Evolutionary conservation across 768 basidiomycete species (phyloP).

Genomic region (Termitomyces sp.): DNA sequence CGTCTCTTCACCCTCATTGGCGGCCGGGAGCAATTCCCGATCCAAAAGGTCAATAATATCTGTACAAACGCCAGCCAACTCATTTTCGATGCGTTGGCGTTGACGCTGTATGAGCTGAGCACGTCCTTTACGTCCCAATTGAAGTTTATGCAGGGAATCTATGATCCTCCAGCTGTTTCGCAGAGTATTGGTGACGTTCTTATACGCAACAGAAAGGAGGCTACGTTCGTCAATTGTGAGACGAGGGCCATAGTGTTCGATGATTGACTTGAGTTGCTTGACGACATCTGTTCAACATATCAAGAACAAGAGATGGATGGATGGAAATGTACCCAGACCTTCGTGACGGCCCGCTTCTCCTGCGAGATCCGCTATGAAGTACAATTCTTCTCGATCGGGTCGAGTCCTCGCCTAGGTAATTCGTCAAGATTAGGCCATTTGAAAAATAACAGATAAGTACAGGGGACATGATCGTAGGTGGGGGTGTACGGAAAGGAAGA

Average conservation of each 20-base stretch:
- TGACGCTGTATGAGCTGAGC: slow-evolving; percentile 64
- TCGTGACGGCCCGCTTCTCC: slow-evolving; percentile 88
- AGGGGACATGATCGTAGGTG: slow-evolving; percentile 5
- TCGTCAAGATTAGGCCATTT: not conserved
- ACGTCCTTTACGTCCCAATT: slow-evolving; percentile 41
- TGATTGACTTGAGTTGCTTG: slow-evolving; percentile 70
- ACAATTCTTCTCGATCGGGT: slow-evolving; percentile 30
- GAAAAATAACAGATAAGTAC: not conserved
- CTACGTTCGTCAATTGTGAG: slow-evolving; percentile 85
- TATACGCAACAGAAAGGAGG: slow-evolving; percentile 85
- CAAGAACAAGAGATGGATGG: not conserved
- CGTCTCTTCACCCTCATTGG: slow-evolving; percentile 71
- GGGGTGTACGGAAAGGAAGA: not conserved
- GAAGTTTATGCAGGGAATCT: slow-evolving; percentile 69
- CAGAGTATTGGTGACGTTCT: slow-evolving; percentile 80
- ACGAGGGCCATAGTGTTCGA: slow-evolving; percentile 58
- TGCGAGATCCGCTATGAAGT: slow-evolving; percentile 73
- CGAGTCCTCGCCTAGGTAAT: slow-evolving; percentile 9
- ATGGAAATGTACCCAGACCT: slow-evolving; percentile 36
- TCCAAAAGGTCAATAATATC: slow-evolving; percentile 74
- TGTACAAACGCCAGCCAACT: slow-evolving; percentile 72
- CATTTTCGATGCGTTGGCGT: slow-evolving; percentile 69
- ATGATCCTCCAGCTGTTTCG: slow-evolving; percentile 83
- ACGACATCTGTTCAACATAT: slow-evolving; percentile 54
- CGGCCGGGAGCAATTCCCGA: slow-evolving; percentile 35